Conservation (phyloP, 1,284 basidiomycete species). For the Lignosus rhinocerotis region DNA sequence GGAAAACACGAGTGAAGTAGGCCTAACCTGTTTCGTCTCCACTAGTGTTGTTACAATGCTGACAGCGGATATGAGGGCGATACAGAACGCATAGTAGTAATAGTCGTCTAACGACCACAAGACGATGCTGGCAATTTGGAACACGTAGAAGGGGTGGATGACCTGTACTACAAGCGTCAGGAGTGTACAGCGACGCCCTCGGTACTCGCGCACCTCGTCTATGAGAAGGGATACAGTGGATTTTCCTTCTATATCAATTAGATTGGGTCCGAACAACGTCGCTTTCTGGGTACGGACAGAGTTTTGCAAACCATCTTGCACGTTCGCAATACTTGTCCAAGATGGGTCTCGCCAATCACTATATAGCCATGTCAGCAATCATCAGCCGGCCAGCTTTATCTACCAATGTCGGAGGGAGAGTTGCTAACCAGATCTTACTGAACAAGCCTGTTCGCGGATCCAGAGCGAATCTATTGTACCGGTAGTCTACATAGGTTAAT, state of each 20-base stretch:
- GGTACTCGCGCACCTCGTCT: constrained; percentile 73
- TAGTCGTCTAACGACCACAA: constrained; percentile 96
- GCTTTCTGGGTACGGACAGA: constrained; percentile 63
- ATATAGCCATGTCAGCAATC: not conserved
- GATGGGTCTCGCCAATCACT: constrained; percentile 92
- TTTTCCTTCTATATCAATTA: constrained; percentile 92
- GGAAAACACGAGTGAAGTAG: not conserved
- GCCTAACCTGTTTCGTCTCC: constrained; percentile 83
- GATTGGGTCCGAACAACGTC: constrained; percentile 83
- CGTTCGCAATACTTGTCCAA: constrained; percentile 67
- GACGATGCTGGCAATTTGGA: constrained; percentile 95
- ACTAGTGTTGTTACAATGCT: constrained; percentile 88
- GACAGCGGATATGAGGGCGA: constrained; percentile 87
- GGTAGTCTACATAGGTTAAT: constrained; percentile 73
- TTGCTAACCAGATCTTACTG: constrained; percentile 71
- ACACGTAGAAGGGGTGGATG: constrained; percentile 96
- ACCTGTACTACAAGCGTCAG: constrained; percentile 46
- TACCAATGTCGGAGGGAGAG: not conserved
- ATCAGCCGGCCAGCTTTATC: not conserved
- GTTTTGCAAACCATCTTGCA: constrained; percentile 65
- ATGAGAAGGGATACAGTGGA: constrained; percentile 80
- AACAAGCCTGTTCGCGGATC: constrained; percentile 87
- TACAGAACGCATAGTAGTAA: constrained; percentile 98
- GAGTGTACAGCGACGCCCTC: constrained; percentile 1
- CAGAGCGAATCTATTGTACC: constrained; percentile 90